Percentiles rank a stretch among this genome's conserved stretches.
phyloP scores from a whole-genome alignment of 1,139 yeast species.

The Zygotorulaspora mrakii region DNA sequence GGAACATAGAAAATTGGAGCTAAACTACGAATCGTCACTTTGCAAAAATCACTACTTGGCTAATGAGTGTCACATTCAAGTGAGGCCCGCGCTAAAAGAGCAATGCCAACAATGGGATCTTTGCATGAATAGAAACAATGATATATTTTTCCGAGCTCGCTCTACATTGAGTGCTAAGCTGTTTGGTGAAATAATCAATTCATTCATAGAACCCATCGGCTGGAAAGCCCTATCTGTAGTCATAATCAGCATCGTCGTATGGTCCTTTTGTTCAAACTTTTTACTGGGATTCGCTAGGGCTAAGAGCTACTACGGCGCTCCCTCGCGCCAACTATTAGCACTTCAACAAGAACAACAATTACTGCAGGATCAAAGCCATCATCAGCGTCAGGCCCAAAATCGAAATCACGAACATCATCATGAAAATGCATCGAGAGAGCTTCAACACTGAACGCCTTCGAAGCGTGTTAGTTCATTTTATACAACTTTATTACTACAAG shows the following conservation, averaged over 20 bases:
- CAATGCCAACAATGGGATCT: slow-evolving; percentile 72
- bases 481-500: too few relatives aligned
- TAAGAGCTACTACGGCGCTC: slow-evolving; percentile 31
- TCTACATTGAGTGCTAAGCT: slow-evolving; percentile 66
- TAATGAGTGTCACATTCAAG: slow-evolving; percentile 63
- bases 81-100: slow-evolving; percentile 68
- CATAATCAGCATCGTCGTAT: slow-evolving; percentile 25
- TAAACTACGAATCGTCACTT: slow-evolving; percentile 57
- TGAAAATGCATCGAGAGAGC: too few relatives aligned
- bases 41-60: slow-evolving; percentile 69
- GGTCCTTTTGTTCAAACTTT: slow-evolving; percentile 35
- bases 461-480: too few relatives aligned
- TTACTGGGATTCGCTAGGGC: slow-evolving; percentile 36
- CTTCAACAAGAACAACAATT: slow-evolving; percentile 7
- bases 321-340: slow-evolving; percentile 10
- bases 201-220: slow-evolving; percentile 69
- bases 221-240: slow-evolving; percentile 66
- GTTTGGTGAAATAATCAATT: slow-evolving; percentile 75
- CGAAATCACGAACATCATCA: too few relatives aligned
- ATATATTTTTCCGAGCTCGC: slow-evolving; percentile 67
- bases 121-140: slow-evolving; percentile 87
- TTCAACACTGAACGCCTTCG: too few relatives aligned
- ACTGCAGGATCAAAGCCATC: not conserved
- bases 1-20: slow-evolving; percentile 60
- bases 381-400: not conserved